These are phyloP conservation scores for Meira miltonrushii DNA, from an alignment of 1,284 basidiomycete genomes.

Conservation along the genomic window DNA sequence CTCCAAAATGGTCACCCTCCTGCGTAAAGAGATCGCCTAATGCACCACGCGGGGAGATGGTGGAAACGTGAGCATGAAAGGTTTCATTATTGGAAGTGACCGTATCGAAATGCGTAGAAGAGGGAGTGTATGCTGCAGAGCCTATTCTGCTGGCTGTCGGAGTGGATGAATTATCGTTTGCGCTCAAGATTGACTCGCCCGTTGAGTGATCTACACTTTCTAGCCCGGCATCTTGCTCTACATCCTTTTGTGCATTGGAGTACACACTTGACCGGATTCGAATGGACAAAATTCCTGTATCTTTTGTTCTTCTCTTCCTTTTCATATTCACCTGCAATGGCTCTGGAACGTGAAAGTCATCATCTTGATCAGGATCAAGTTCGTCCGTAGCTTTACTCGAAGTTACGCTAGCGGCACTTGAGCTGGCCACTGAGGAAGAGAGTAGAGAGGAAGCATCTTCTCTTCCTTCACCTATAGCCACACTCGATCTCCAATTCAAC, in stretches of 20 bases:
- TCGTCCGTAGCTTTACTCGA: slow-evolving; percentile 2
- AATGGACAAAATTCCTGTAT: slow-evolving; percentile 38
- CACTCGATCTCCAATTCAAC: slow-evolving; percentile 28
- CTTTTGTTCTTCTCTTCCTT: slow-evolving; percentile 29
- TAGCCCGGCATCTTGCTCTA: background rate
- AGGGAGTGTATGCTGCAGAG: background rate
- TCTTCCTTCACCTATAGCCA: slow-evolving; percentile 18
- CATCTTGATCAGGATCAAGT: slow-evolving; percentile 38
- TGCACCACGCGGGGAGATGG: slow-evolving; percentile 25
- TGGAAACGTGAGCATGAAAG: slow-evolving; percentile 29
- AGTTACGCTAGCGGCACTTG: background rate
- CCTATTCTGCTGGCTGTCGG: slow-evolving; percentile 14
- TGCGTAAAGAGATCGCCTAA: slow-evolving; percentile 31
- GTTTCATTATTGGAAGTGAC: slow-evolving; percentile 22
- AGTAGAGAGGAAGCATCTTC: slow-evolving; percentile 22
- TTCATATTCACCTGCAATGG: slow-evolving; percentile 32
- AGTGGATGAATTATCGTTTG: slow-evolving; percentile 12
- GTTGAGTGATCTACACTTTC: background rate
- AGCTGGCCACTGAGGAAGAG: slow-evolving; percentile 7
- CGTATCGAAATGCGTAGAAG: background rate
- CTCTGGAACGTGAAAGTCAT: slow-evolving; percentile 37
- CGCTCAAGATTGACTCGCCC: background rate
- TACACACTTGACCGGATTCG: slow-evolving; percentile 31
- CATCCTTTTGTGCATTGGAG: slow-evolving; percentile 18
- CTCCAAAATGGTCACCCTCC: background rate